These are phyloP conservation scores for Echinochloa phyllopogon DNA, from an alignment of 176 grass and related monocot species.

Conservation along the genomic window DNA sequence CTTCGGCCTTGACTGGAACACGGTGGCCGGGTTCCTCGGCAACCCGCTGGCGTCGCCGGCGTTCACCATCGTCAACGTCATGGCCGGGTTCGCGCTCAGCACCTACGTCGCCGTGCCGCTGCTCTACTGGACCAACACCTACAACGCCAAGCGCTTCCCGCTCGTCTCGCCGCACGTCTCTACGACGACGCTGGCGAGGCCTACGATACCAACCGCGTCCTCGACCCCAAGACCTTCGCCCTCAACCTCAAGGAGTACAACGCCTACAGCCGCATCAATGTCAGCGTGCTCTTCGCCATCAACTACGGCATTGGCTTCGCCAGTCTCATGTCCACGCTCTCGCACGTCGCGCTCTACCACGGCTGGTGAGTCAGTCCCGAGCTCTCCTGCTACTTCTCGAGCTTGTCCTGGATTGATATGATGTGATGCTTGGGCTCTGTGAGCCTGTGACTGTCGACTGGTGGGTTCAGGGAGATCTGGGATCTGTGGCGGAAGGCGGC, in stretches of 20 bases:
- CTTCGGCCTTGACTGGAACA: conserved; percentile 69
- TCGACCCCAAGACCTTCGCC: conserved; percentile 55
- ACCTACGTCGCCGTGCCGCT: conserved; percentile 62
- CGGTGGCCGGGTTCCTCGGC: conserved; percentile 58
- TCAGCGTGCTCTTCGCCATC: conserved; percentile 67
- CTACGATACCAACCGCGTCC: conserved; percentile 58
- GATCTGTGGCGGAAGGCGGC: conserved; percentile 40
- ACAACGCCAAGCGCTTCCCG: conserved; percentile 55
- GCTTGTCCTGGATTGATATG: too few species aligned
- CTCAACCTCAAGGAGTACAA: conserved; percentile 58
- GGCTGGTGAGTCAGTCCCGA: conserved; percentile 29
- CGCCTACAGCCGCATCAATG: conserved; percentile 51
- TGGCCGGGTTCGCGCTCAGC: conserved; percentile 57
- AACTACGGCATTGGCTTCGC: conserved; percentile 70
- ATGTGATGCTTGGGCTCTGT: too few species aligned
- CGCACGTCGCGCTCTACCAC: conserved; percentile 75
- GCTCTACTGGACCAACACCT: conserved; percentile 66
- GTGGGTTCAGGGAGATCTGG: conserved; percentile 50
- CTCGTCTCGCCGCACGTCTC: conserved; percentile 56
- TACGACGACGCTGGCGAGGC: conserved; percentile 46
- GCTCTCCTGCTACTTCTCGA: too few species aligned
- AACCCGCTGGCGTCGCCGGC: conserved; percentile 65
- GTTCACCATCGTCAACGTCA: conserved; percentile 66
- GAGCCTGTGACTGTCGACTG: too few species aligned
- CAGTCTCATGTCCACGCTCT: conserved; percentile 61